These are phyloP conservation scores for Gliomastix tumulicola DNA, from an alignment of 2,329 filamentous ascomycete genomes.

Conservation along the genomic window DNA sequence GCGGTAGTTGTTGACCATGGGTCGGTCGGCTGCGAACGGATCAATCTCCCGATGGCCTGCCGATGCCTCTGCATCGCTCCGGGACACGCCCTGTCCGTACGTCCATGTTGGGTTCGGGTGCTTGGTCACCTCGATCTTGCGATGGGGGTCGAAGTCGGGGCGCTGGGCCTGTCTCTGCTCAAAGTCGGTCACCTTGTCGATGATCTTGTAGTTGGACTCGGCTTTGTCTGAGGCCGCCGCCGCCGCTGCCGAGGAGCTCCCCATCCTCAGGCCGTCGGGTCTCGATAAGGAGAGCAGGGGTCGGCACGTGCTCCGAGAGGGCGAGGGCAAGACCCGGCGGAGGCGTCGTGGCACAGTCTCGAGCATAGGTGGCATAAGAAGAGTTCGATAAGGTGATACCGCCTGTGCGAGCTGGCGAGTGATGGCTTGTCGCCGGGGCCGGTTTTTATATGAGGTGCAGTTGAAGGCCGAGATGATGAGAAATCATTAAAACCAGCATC, in stretches of 20 bases:
- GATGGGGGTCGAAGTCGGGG: constrained; percentile 14
- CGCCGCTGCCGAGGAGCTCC: not conserved
- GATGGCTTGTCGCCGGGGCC: too few species aligned
- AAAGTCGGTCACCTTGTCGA: constrained; percentile 13
- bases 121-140: constrained; percentile 15
- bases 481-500: too few species aligned
- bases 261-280: too few species aligned
- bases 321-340: constrained; percentile 24
- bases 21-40: constrained; percentile 64
- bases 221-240: constrained; percentile 1
- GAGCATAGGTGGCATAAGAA: too few species aligned
- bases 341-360: too few species aligned
- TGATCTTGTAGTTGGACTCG: constrained; percentile 10
- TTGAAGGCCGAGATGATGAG: too few species aligned
- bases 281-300: too few species aligned
- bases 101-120: constrained; percentile 40
- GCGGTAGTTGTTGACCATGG: constrained; percentile 72
- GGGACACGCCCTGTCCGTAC: constrained; percentile 24
- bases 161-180: constrained; percentile 12
- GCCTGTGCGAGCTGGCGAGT: too few species aligned
- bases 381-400: too few species aligned
- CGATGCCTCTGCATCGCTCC: constrained; percentile 9
- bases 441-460: too few species aligned
- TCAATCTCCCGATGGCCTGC: constrained; percentile 65
- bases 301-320: constrained; percentile 41